A percentile compares a stretch with the other conserved stretches of the same genome.
Conservation (phyloP, 1,284 basidiomycete genomes). For the Schizopora paradoxa region DNA sequence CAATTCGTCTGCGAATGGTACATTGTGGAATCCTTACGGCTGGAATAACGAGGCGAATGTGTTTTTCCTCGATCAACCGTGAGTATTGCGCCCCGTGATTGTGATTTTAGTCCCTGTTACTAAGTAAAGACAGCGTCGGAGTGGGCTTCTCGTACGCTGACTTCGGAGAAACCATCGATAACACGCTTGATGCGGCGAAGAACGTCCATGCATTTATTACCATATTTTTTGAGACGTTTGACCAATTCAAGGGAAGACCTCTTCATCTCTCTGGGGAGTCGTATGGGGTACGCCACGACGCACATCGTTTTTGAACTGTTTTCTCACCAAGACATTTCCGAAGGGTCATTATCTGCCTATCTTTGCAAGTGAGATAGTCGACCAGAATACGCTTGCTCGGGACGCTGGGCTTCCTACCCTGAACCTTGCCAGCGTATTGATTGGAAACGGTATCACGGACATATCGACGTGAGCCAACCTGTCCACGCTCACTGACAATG, state of each 20-base stretch:
- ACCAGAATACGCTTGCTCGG: constrained; percentile 58
- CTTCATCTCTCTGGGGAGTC: constrained; percentile 71
- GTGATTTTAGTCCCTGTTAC: constrained; percentile 13
- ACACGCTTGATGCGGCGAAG: constrained; percentile 67
- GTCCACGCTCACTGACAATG: background rate
- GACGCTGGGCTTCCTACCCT: constrained; percentile 53
- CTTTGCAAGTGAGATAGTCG: constrained; percentile 75
- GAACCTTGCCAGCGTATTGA: constrained; percentile 62
- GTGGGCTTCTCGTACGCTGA: constrained; percentile 64
- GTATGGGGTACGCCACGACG: constrained; percentile 41
- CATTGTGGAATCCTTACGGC: constrained; percentile 54
- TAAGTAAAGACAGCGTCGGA: constrained; percentile 42
- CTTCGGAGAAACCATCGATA: constrained; percentile 50
- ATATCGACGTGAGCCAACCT: constrained; percentile 44
- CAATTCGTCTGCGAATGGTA: constrained; percentile 34
- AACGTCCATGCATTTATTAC: constrained; percentile 68
- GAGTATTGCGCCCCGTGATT: constrained; percentile 1
- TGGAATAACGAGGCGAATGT: constrained; percentile 67
- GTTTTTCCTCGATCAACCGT: constrained; percentile 67
- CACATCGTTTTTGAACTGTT: background rate
- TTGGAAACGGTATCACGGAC: constrained; percentile 62
- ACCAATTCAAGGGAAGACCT: constrained; percentile 56
- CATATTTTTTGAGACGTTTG: constrained; percentile 73
- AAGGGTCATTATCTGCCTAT: constrained; percentile 77
- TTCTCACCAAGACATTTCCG: constrained; percentile 1